Conservation (phyloP, 1,139 yeast genomes). For the Pichia sp. region DNA sequence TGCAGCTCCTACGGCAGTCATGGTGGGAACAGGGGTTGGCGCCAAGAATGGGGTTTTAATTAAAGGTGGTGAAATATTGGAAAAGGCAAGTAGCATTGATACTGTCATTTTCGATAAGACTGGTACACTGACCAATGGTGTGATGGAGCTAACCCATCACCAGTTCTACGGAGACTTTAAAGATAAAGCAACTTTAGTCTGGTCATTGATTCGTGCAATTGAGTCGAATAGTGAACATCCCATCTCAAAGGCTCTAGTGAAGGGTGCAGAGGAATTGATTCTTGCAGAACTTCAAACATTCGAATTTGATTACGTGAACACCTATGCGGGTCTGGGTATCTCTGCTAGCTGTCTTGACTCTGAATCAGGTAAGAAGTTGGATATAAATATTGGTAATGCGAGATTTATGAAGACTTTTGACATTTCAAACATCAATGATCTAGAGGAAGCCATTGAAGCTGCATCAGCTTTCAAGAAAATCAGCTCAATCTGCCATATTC, state of each 20-base stretch:
- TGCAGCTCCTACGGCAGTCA: conserved; percentile 97
- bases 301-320: conserved; percentile 35
- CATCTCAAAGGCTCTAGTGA: conserved; percentile 61
- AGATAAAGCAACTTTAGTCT: conserved; percentile 33
- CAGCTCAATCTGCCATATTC: conserved; percentile 30
- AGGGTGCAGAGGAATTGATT: conserved; percentile 27
- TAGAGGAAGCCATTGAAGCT: conserved; percentile 7
- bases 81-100: conserved; percentile 58
- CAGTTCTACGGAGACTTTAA: conserved; percentile 14
- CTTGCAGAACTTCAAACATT: conserved; percentile 9
- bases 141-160: conserved; percentile 39
- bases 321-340: conserved; percentile 68
- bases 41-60: conserved; percentile 85
- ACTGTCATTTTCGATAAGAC: conserved; percentile 88
- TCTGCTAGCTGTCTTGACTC: conserved; percentile 34
- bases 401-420: conserved; percentile 32
- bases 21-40: conserved; percentile 98
- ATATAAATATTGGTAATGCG: conserved; percentile 51
- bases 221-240: conserved; percentile 86
- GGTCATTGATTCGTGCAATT: conserved; percentile 56
- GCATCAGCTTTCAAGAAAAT: conserved; percentile 5
- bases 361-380: conserved; percentile 13
- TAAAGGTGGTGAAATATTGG: conserved; percentile 90
- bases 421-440: conserved; percentile 16
- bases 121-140: conserved; percentile 87